These are phyloP conservation scores for Brassica rapa DNA, from an alignment of 345 rosid genomes.

Conservation along the genomic window DNA sequence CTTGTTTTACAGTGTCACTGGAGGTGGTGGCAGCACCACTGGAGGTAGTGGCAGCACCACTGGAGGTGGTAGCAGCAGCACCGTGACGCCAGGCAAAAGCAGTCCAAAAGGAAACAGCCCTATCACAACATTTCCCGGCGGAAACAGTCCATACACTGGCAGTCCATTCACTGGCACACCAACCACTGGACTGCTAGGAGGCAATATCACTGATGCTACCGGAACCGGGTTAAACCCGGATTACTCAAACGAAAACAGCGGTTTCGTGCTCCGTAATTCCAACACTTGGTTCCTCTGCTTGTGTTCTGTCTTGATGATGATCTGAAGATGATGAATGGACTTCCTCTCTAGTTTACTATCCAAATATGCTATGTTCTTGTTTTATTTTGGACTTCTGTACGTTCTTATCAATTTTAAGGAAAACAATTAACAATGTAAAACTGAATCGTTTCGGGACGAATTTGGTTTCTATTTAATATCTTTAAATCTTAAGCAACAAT, in stretches of 20 bases:
- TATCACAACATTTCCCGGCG: conserved; percentile 38
- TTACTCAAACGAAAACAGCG: conserved; percentile 34
- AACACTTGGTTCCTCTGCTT: conserved; percentile 12
- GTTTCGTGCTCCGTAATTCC: conserved; percentile 9
- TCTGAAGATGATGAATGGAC: conserved; percentile 3
- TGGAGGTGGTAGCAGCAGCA: conserved; percentile 21
- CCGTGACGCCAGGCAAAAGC: conserved; percentile 35
- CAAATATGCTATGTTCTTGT: conserved; percentile 6
- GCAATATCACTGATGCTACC: conserved; percentile 35
- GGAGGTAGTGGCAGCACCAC: conserved; percentile 21
- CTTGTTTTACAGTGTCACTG: conserved; percentile 23
- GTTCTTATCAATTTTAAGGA: neutral
- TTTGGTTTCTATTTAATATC: conserved; percentile 1
- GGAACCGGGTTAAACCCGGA: conserved; percentile 43
- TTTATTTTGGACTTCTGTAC: neutral
- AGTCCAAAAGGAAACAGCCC: conserved; percentile 36
- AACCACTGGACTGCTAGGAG: conserved; percentile 39
- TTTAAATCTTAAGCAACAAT: neutral
- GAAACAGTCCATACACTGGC: conserved; percentile 38
- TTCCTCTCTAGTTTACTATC: conserved; percentile 5
- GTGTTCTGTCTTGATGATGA: conserved; percentile 26
- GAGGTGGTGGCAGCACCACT: conserved; percentile 31
- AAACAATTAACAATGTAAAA: conserved; percentile 8
- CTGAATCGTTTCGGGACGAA: conserved; percentile 11
- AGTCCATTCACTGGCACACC: conserved; percentile 43